Evolutionary conservation across 2,329 filamentous ascomycete genomes (phyloP).

Genomic region (Nakataea oryzae): DNA sequence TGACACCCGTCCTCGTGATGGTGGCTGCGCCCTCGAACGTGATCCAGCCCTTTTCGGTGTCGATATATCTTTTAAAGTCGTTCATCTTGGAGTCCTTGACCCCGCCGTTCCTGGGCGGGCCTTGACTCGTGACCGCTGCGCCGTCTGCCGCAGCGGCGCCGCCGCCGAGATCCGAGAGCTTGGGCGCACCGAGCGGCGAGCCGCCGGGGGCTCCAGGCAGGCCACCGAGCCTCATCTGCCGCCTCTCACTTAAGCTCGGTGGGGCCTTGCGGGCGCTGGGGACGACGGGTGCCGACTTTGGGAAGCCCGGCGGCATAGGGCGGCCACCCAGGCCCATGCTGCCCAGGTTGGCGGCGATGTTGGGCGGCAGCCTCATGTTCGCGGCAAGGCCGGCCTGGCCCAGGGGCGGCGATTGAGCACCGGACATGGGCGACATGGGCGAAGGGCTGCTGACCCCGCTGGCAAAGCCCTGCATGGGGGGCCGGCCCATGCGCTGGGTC

Average conservation of each 20-base stretch:
- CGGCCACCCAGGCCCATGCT: constrained; percentile 18
- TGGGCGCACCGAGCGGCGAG: constrained; percentile 25
- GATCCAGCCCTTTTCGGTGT: constrained; percentile 82
- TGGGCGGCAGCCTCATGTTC: constrained; percentile 28
- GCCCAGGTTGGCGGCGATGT: constrained; percentile 17
- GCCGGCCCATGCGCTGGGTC: constrained; percentile 21
- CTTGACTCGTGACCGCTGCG: constrained; percentile 2
- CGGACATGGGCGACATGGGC: not conserved
- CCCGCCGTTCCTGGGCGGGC: constrained; percentile 21
- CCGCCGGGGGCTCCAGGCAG: constrained; percentile 29
- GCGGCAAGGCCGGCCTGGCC: constrained; percentile 30
- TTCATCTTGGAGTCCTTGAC: constrained; percentile 39
- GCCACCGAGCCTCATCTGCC: constrained; percentile 48
- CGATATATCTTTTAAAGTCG: constrained; percentile 68
- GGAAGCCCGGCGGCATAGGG: constrained; percentile 36
- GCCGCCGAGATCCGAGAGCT: constrained; percentile 28
- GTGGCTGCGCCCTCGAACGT: constrained; percentile 90
- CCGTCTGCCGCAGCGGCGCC: constrained; percentile 4
- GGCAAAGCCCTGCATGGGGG: constrained; percentile 8
- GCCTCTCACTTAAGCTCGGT: constrained; percentile 55
- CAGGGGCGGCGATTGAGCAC: not conserved
- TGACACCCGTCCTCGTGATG: constrained; percentile 79
- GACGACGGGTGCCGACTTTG: constrained; percentile 41
- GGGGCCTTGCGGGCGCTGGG: constrained; percentile 24
- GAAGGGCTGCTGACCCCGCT: not conserved